phyloP scores from a whole-genome alignment of 192 early-diverging fungal genomes.

The Diversispora epigaea region DNA sequence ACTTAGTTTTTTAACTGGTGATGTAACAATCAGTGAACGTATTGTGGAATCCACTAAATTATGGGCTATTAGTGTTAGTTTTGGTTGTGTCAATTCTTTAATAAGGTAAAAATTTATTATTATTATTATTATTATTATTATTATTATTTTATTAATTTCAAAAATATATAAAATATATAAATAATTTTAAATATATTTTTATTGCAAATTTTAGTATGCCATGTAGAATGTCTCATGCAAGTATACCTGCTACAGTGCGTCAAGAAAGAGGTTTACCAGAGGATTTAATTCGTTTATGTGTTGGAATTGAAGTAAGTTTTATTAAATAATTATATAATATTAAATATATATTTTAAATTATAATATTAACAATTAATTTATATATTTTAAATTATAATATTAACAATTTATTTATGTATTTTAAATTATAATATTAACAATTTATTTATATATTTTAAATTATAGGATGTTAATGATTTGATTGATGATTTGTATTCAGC shows the following conservation, averaged over 20 bases:
- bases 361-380: background rate
- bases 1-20: slow-evolving; percentile 91
- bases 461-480: slow-evolving; percentile 78
- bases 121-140: background rate
- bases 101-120: slow-evolving; percentile 62
- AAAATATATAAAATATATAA: too few relatives aligned
- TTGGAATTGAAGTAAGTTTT: slow-evolving; percentile 78
- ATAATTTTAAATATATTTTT: background rate
- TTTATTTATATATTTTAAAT: background rate
- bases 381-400: background rate
- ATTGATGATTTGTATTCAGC: slow-evolving; percentile 82
- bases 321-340: background rate
- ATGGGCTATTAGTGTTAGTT: slow-evolving; percentile 94
- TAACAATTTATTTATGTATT: background rate
- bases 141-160: too few relatives aligned
- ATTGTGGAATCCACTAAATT: slow-evolving; percentile 82
- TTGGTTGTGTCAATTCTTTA: slow-evolving; percentile 97
- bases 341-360: too few relatives aligned
- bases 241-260: slow-evolving; percentile 88
- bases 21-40: slow-evolving; percentile 70
- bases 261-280: slow-evolving; percentile 89
- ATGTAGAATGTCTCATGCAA: slow-evolving; percentile 96
- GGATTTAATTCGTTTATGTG: slow-evolving; percentile 93
- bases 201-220: slow-evolving; percentile 72
- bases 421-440: background rate